Percentiles rank a stretch among this genome's conserved stretches.
These are phyloP conservation scores for Cutaneotrichosporon sp. DNA, from an alignment of 1,284 basidiomycete genomes.

Conservation along the genomic window DNA sequence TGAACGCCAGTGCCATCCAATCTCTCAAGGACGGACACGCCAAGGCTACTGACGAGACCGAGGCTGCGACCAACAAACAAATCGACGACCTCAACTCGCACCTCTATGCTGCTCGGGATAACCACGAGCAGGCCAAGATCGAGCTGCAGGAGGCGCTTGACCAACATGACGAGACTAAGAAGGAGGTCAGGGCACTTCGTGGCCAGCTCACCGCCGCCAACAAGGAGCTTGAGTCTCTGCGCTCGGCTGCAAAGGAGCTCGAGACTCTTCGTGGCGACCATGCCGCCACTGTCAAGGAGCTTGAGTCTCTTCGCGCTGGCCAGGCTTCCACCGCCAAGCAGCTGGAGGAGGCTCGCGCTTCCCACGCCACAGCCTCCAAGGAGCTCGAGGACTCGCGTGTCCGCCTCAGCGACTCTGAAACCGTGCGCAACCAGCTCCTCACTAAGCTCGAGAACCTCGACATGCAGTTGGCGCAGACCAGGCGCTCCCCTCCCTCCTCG, in stretches of 20 bases:
- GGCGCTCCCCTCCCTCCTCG: conserved; percentile 4
- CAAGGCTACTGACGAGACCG: conserved; percentile 15
- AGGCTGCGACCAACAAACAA: not conserved
- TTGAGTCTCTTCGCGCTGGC: too few species aligned
- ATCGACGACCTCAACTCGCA: too few species aligned
- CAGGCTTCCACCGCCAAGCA: not conserved
- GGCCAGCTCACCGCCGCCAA: not conserved
- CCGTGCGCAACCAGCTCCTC: conserved; percentile 7
- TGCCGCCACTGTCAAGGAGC: not conserved
- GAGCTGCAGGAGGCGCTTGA: not conserved
- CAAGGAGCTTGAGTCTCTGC: conserved; percentile 3
- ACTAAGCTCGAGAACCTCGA: conserved; percentile 11
- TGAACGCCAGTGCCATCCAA: conserved; percentile 16
- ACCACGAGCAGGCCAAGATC: not conserved
- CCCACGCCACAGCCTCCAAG: not conserved
- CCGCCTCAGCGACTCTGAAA: conserved; percentile 1
- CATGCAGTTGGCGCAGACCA: conserved; percentile 5
- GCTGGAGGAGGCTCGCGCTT: conserved; percentile 1
- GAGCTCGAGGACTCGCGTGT: conserved; percentile 6
- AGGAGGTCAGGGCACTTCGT: too few species aligned
- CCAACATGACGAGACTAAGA: not conserved
- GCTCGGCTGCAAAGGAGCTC: not conserved
- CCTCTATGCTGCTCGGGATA: too few species aligned
- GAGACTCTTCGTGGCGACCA: not conserved
- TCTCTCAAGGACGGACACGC: not conserved